These are phyloP conservation scores for Colletotrichum sp. DNA, from an alignment of 2,329 filamentous ascomycete species.

Conservation along the genomic window DNA sequence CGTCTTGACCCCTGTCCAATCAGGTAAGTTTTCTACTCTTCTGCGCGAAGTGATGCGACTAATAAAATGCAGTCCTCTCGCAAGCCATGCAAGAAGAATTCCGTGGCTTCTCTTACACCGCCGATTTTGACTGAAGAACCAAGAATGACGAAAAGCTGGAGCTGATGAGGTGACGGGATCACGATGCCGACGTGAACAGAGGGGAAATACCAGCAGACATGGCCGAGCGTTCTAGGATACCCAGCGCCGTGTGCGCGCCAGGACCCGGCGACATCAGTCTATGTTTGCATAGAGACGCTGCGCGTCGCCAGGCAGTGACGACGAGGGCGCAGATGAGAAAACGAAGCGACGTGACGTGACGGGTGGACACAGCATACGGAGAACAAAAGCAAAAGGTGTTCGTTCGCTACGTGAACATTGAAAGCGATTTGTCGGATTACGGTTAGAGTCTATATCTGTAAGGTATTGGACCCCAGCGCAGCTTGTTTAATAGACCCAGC, in stretches of 20 bases:
- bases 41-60: not conserved
- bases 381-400: not conserved
- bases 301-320: not conserved
- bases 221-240: not conserved
- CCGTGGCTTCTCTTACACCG: slow-evolving; percentile 96
- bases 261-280: not conserved
- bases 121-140: slow-evolving; percentile 74
- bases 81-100: slow-evolving; percentile 99
- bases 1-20: slow-evolving; percentile 95
- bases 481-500: slow-evolving; percentile 19
- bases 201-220: not conserved
- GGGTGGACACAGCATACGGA: slow-evolving; percentile 2
- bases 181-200: not conserved
- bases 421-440: slow-evolving; percentile 3
- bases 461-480: not conserved
- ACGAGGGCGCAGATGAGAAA: not conserved
- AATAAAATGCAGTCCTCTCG: slow-evolving; percentile 72
- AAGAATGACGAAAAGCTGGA: not conserved
- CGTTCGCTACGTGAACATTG: slow-evolving; percentile 8
- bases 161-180: not conserved
- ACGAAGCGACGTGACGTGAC: not conserved
- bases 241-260: not conserved
- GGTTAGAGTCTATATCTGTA: slow-evolving; percentile 2
- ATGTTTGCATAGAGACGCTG: not conserved
- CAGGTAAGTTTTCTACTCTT: slow-evolving; percentile 67